phyloP scores from a whole-genome alignment of 768 basidiomycete genomes.

The Tylopilus felleus region DNA sequence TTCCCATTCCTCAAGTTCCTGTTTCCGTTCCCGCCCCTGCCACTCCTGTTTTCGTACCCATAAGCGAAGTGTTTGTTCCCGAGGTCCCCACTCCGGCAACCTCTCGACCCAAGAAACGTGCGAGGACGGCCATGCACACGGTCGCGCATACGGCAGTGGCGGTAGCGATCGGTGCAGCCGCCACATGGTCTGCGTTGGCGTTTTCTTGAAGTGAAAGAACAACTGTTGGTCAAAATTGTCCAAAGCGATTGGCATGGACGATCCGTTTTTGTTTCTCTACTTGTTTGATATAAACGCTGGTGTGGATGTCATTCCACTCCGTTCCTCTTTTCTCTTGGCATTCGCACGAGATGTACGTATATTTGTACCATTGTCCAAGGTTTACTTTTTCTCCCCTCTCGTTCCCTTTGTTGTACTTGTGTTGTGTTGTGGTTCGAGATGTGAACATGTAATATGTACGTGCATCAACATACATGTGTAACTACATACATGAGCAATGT shows the following conservation, averaged over 20 bases:
- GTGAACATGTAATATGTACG: constrained; percentile 1
- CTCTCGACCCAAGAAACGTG: constrained; percentile 42
- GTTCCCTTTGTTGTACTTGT: neutral
- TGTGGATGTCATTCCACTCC: neutral
- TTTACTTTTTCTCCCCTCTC: neutral
- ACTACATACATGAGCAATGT: constrained; percentile 2
- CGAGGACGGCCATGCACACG: constrained; percentile 35
- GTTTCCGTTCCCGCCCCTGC: neutral
- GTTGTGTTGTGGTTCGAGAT: neutral
- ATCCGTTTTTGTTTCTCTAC: neutral
- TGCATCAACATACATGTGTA: constrained; percentile 6
- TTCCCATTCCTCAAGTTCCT: constrained; percentile 2
- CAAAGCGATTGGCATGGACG: neutral
- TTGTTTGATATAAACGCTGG: neutral
- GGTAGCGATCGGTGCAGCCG: constrained; percentile 64
- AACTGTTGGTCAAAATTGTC: neutral
- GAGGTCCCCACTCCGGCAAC: constrained; percentile 7
- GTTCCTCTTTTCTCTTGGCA: neutral
- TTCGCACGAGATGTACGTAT: constrained; percentile 2
- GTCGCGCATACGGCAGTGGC: constrained; percentile 59
- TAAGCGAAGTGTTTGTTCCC: neutral
- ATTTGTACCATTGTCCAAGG: neutral
- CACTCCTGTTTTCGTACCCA: neutral
- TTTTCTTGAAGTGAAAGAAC: constrained; percentile 46
- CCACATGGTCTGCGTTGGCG: constrained; percentile 71